Evolutionary conservation across 2,329 filamentous ascomycete species (phyloP).

Genomic region (Penicillium sp.): DNA sequence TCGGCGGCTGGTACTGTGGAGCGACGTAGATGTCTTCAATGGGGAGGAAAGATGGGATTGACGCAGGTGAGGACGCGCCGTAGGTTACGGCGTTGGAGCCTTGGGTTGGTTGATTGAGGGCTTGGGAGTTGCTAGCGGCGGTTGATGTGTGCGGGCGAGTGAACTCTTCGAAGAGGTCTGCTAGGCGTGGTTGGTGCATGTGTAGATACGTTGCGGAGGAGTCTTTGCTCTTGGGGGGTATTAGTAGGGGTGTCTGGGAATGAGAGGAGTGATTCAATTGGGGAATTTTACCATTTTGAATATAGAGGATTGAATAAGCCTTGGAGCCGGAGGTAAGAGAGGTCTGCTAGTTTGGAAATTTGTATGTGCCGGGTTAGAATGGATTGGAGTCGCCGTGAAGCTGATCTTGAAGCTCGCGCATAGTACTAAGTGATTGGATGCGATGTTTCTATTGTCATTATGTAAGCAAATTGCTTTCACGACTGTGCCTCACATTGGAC

Average conservation of each 20-base stretch:
- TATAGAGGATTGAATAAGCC: background rate
- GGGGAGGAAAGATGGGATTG: constrained; percentile 46
- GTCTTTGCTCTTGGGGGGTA: constrained; percentile 46
- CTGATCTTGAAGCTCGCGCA: background rate
- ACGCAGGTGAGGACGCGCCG: constrained; percentile 31
- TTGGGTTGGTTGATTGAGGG: constrained; percentile 8
- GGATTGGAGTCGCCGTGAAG: background rate
- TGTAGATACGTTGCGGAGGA: constrained; percentile 50
- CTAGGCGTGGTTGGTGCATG: constrained; percentile 48
- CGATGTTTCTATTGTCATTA: no score
- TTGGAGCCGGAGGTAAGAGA: background rate
- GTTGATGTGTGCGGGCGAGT: constrained; percentile 44
- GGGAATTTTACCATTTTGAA: constrained; percentile 22
- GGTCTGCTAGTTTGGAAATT: background rate
- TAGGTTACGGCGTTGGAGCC: constrained; percentile 24
- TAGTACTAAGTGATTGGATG: no score
- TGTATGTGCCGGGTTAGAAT: background rate
- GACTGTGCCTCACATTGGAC: no score
- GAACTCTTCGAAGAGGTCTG: constrained; percentile 52
- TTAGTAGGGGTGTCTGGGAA: constrained; percentile 8
- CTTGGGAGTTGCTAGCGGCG: constrained; percentile 4
- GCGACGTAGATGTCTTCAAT: constrained; percentile 61
- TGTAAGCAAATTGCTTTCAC: no score
- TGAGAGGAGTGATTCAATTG: background rate
- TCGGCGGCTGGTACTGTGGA: constrained; percentile 60